These are phyloP conservation scores for Pyrenula massariospora DNA, from an alignment of 495 filamentous ascomycete species.

Conservation along the genomic window DNA sequence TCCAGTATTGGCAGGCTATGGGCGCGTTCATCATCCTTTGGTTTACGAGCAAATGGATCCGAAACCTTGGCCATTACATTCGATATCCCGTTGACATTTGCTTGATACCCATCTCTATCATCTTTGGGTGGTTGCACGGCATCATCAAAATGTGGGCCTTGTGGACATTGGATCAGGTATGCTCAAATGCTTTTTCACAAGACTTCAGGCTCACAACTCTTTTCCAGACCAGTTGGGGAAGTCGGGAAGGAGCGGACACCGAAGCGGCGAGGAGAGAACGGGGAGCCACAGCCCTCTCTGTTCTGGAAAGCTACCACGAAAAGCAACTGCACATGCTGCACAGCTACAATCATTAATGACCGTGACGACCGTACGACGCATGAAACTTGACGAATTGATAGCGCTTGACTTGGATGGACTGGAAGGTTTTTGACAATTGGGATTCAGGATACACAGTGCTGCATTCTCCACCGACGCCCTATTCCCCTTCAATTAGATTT, in stretches of 20 bases:
- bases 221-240: slow-evolving; percentile 44
- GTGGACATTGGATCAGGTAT: slow-evolving; percentile 57
- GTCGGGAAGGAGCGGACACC: slow-evolving; percentile 44
- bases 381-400: background rate
- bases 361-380: background rate
- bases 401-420: background rate
- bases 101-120: slow-evolving; percentile 57
- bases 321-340: background rate
- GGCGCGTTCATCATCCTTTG: slow-evolving; percentile 34
- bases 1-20: slow-evolving; percentile 31
- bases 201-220: slow-evolving; percentile 9
- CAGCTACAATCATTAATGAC: background rate
- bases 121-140: slow-evolving; percentile 71
- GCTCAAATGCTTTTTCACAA: slow-evolving; percentile 15
- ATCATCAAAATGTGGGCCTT: slow-evolving; percentile 67
- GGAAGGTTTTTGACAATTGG: background rate
- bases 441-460: background rate
- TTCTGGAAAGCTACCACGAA: background rate
- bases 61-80: slow-evolving; percentile 61
- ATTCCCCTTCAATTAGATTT: no score
- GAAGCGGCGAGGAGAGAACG: slow-evolving; percentile 10
- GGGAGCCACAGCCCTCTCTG: background rate
- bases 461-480: no score
- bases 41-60: slow-evolving; percentile 67
- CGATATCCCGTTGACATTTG: slow-evolving; percentile 57